Evolutionary conservation across 139 green algal genomes (phyloP).

Genomic region (Coelastrella sp.): DNA sequence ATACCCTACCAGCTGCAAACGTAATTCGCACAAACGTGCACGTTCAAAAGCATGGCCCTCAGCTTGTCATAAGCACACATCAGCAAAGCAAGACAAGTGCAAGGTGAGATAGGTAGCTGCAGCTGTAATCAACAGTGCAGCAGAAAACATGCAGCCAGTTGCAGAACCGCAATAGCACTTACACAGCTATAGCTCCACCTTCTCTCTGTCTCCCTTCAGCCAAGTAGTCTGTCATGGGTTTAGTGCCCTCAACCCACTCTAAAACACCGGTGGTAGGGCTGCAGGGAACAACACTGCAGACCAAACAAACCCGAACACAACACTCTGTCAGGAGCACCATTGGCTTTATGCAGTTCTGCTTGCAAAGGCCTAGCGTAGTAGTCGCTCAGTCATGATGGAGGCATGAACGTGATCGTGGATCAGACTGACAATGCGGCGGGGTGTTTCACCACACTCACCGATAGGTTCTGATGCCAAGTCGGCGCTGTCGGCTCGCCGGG

Average conservation of each 20-base stretch:
- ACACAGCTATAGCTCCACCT: constrained; percentile 13
- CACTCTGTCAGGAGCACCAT: constrained; percentile 31
- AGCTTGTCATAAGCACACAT: neutral
- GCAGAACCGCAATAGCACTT: neutral
- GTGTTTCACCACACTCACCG: constrained; percentile 52
- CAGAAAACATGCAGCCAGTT: neutral
- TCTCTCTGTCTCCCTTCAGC: constrained; percentile 6
- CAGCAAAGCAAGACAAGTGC: too few species aligned
- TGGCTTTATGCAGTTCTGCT: neutral
- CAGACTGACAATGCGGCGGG: too few species aligned
- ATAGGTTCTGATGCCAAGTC: constrained; percentile 90
- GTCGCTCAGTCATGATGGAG: too few species aligned
- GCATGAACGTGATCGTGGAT: too few species aligned
- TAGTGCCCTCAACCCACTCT: constrained; percentile 96
- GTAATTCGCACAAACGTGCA: too few species aligned
- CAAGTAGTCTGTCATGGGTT: constrained; percentile 63
- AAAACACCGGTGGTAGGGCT: constrained; percentile 88
- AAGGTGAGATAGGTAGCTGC: neutral
- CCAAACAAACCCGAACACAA: constrained; percentile 77
- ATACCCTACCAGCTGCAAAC: too few species aligned
- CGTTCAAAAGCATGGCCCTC: too few species aligned
- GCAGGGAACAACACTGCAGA: constrained; percentile 94
- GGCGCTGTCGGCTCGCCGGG: neutral
- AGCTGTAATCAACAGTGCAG: neutral
- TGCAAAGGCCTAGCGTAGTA: too few species aligned